Base-by-base conservation (phyloP, 768 basidiomycete genomes). In the Agrocybe praecox region DNA sequence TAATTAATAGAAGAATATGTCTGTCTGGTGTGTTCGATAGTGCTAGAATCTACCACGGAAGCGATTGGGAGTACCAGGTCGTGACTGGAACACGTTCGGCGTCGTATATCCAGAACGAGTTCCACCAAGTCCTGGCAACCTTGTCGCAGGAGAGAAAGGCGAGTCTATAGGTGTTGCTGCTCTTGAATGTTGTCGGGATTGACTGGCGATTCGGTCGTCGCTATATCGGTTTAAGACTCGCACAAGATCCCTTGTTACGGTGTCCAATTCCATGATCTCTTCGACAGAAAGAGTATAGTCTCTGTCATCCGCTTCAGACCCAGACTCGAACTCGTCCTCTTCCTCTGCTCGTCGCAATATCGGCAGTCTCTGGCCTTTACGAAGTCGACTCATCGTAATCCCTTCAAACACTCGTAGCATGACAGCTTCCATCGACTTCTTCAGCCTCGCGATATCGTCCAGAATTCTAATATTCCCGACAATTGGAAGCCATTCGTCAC, bases 341-440 rank as follows among this genome's bases (percentile, higher is more conserved):
- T 73, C 72, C 53, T 74, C 73, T 55, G 81, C 77, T 29, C 79
- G 75, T 48, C 77, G 72, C 29, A 78, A 65, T 7, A 75, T 62
- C 5, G 69, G 67, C 18, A 74, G 56, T n/a, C 59, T 62, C 12
- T 67, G 62, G 55, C 69, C 60, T 48, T 66, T 69, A 42, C 72
- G 71, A 51, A 72, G 72, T 47, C 74, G 72, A 42, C 74, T 73
- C 71, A 79, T 78, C 51, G 76, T 78, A 52, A 96, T 88, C 19
- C 94, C 94, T 64, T 96, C 90, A 62, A 92, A 98, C 6, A 97
- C 92, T 42, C 96, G 86, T 47, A 94, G 75, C 86, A 97, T 87
- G 65, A 89, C 93, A 2, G 77, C 76, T 62, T 96, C 93, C 79
- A 96, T 84, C 63, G 89, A 74, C 18, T 73, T 77, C 72, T 94